Evolutionary conservation across 768 basidiomycete species (phyloP).

Genomic region (Naganishia friedmannii): DNA sequence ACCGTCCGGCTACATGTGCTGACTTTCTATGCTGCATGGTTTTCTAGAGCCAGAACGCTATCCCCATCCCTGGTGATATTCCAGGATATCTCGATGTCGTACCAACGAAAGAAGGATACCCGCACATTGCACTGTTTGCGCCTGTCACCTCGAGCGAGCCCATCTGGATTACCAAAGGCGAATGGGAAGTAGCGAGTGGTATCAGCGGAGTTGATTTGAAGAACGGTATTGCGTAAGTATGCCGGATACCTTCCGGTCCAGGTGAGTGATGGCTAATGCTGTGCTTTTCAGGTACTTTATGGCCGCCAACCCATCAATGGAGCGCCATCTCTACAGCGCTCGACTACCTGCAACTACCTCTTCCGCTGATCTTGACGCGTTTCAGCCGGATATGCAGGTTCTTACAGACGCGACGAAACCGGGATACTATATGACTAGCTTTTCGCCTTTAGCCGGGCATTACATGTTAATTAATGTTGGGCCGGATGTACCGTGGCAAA

Average conservation of each 20-base stretch:
- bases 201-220: conserved; percentile 70
- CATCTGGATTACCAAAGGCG: conserved; percentile 76
- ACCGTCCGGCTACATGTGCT: too few relatives aligned
- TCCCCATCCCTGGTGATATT: conserved; percentile 50
- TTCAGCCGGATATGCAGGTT: conserved; percentile 32
- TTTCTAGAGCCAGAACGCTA: conserved; percentile 45
- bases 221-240: conserved; percentile 68
- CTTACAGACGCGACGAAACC: conserved; percentile 51
- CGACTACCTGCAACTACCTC: conserved; percentile 63
- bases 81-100: conserved; percentile 86
- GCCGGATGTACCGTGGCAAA: conserved; percentile 83
- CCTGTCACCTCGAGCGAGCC: conserved; percentile 69
- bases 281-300: conserved; percentile 68
- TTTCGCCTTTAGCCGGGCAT: conserved; percentile 82
- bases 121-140: conserved; percentile 88
- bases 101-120: conserved; percentile 74
- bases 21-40: conserved; percentile 52
- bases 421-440: conserved; percentile 65
- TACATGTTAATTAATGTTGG: conserved; percentile 77
- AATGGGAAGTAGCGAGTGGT: conserved; percentile 81
- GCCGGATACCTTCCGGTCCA: background rate
- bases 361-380: conserved; percentile 36
- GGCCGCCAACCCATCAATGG: conserved; percentile 75
- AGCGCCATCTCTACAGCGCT: conserved; percentile 79
- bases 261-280: conserved; percentile 2